Percentiles rank a stretch among this genome's conserved stretches.
These are phyloP conservation scores for Plasmodium sp. DNA, from an alignment of 169 alveolate species.

Conservation along the genomic window DNA sequence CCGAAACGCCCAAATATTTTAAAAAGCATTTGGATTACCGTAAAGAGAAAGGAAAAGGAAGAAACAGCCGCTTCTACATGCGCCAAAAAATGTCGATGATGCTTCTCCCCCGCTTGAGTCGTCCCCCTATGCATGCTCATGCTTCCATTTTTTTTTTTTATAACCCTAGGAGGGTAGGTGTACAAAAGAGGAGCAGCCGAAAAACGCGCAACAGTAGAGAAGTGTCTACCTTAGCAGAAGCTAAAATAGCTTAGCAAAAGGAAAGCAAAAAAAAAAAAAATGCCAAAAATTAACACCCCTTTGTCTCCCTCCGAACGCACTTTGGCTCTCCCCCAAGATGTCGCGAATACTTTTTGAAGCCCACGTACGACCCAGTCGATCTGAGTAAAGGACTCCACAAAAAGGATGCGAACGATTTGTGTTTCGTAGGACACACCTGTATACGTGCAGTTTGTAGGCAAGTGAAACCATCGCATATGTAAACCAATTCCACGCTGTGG, in stretches of 20 bases:
- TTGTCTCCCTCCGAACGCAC: neutral
- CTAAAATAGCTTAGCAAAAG: neutral
- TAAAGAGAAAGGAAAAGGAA: neutral
- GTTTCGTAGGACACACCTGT: neutral
- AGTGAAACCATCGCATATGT: neutral
- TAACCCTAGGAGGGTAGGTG: neutral
- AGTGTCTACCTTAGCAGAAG: neutral
- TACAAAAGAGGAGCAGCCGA: neutral
- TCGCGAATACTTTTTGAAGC: conserved; percentile 70
- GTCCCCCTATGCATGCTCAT: neutral
- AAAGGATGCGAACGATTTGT: neutral
- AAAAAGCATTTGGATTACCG: conserved; percentile 57
- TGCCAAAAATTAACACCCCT: neutral
- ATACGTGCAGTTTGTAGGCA: neutral
- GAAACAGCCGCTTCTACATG: neutral
- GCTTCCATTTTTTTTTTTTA: neutral
- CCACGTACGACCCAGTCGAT: conserved; percentile 39
- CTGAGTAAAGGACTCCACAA: conserved; percentile 24
- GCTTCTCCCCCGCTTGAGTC: neutral
- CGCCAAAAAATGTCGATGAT: neutral
- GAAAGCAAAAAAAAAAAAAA: neutral
- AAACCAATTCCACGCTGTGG: neutral
- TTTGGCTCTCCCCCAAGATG: conserved; percentile 27
- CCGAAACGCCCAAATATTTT: conserved; percentile 64
- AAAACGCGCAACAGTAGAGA: neutral